Base-by-base conservation (phyloP, 2,329 filamentous ascomycete species). In the Paramyrothecium sp. region DNA sequence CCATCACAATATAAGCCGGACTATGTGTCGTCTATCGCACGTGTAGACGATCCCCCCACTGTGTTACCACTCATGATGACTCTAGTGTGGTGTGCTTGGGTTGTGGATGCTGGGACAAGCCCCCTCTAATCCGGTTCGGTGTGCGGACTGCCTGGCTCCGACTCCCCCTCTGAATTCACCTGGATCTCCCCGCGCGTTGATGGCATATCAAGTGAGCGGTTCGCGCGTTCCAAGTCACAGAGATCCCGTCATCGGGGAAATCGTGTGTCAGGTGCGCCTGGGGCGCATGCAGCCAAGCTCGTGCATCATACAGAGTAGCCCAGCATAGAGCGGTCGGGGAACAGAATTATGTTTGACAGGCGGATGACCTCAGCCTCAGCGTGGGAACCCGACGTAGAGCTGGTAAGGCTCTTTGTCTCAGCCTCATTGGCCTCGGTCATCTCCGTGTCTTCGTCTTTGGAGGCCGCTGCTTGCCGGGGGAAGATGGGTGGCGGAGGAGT, bases 321-420 rank as follows among this genome's bases (percentile, higher is more conserved):
- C 56, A 68, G 56, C 70, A 71, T 72, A 7, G 66, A 81, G 17
- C 75, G 71, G 58, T 83, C 81, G 2, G 81, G 81, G 60, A 84
- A 84, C 26, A 84, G 68, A 54, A 85, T 84, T 55, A 82, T 82
- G 64, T 84, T 85, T 21, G 81, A 81, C 41, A 84, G 70, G 41
- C 79, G 70, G 13, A 83, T 76, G 1, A 84, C 78, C 64, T 84
- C 81, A 2, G 77, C 75, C 68, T 84, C 80, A 2, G 78, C 78
- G 23, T 74, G 69, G 11, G 72, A 73, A 22, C 61, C 65, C 2
- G 67, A 62, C 13, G 65, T 62, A 20, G 65, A 54, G 13, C 64
- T 68, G 54, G 60, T 65, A 38, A 62, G 56, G 51, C 63, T 70
- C 56, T 67, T 68, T 3, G 60, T 55, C 55, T 67, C 64, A 3